phyloP scores from a whole-genome alignment of 2,329 filamentous ascomycete genomes.

The Helotiales sp. region DNA sequence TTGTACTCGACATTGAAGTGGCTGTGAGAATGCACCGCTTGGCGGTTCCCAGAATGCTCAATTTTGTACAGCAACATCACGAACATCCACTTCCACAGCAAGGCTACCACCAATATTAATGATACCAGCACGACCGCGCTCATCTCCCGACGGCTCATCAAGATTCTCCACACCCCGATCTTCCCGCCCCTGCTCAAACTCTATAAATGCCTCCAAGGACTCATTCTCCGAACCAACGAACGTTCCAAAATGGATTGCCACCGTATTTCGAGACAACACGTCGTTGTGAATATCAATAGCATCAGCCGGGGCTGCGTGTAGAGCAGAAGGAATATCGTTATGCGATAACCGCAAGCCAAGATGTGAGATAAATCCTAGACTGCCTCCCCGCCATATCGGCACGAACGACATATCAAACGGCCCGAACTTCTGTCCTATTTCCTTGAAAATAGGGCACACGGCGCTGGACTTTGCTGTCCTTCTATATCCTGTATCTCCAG shows the following conservation, averaged over 20 bases:
- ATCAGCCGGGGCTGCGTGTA: constrained; percentile 31
- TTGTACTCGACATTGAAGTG: no score
- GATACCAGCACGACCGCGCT: constrained; percentile 25
- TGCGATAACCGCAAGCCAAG: constrained; percentile 31
- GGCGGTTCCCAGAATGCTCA: no score
- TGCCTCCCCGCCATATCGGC: constrained; percentile 68
- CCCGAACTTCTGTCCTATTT: constrained; percentile 78
- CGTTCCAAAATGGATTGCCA: constrained; percentile 35
- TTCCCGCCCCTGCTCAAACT: constrained; percentile 33
- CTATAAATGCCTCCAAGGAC: constrained; percentile 30
- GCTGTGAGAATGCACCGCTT: no score
- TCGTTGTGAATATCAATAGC: constrained; percentile 32
- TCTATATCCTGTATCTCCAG: constrained; percentile 67
- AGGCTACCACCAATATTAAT: constrained; percentile 34
- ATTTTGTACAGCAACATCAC: neutral
- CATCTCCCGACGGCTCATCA: constrained; percentile 12
- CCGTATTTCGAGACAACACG: constrained; percentile 27
- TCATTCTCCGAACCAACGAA: constrained; percentile 36
- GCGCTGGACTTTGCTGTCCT: constrained; percentile 69
- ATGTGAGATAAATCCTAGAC: constrained; percentile 30
- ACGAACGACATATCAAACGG: constrained; percentile 90
- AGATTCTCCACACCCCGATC: constrained; percentile 12
- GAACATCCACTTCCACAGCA: constrained; percentile 24
- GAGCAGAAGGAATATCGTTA: constrained; percentile 30
- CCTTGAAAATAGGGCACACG: constrained; percentile 79